A percentile compares a stretch with the other conserved stretches of the same genome.
Evolutionary conservation across 2,329 filamentous ascomycete genomes (phyloP).

Genomic region (Aspergillus piperis): DNA sequence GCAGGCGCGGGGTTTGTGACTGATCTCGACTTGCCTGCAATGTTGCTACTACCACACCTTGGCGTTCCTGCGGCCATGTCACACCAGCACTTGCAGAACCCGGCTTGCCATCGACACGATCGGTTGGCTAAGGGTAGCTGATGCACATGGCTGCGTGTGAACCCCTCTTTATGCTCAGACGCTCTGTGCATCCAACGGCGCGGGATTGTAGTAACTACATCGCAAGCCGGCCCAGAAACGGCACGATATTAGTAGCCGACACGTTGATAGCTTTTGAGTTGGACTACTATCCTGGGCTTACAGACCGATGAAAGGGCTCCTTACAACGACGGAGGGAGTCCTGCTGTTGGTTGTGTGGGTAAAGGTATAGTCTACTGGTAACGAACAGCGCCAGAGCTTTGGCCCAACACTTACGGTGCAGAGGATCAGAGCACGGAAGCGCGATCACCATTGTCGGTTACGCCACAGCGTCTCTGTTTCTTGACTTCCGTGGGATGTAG

Average conservation of each 20-base stretch:
- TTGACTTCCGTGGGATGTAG: not conserved
- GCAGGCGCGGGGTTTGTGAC: slow-evolving; percentile 2
- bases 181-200: not conserved
- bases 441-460: not conserved
- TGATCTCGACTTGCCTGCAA: not conserved
- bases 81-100: slow-evolving; percentile 4
- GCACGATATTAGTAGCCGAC: too few species aligned
- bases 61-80: slow-evolving; percentile 3
- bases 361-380: not conserved
- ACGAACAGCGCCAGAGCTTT: not conserved
- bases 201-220: not conserved
- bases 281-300: too few species aligned
- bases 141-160: not conserved
- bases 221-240: too few species aligned
- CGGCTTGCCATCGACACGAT: not conserved
- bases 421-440: not conserved
- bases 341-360: not conserved
- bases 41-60: not conserved
- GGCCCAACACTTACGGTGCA: not conserved
- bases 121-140: not conserved
- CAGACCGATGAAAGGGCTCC: too few species aligned
- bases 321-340: not conserved
- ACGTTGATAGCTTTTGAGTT: too few species aligned
- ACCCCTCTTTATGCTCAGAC: not conserved
- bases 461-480: not conserved